Percentiles rank a stretch among this genome's conserved stretches.
These are phyloP conservation scores for Penicillium janthinellum DNA, from an alignment of 2,329 filamentous ascomycete genomes.

Conservation along the genomic window DNA sequence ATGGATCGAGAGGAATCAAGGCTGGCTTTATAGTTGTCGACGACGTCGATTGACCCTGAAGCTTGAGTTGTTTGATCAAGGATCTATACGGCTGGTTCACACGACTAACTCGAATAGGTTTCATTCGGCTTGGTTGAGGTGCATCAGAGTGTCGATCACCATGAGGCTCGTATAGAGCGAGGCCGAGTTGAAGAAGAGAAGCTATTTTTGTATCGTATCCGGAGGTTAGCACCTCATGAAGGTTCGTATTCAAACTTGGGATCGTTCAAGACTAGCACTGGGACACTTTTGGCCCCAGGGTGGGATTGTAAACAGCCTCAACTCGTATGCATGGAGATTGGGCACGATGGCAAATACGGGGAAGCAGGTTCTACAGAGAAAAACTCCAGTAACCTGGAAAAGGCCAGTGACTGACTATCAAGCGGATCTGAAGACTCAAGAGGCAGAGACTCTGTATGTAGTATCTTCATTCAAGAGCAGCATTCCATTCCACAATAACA, in stretches of 20 bases:
- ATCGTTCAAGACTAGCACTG: not conserved
- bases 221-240: not conserved
- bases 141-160: not conserved
- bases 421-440: no score
- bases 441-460: no score
- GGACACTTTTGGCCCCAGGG: constrained; percentile 7
- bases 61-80: not conserved
- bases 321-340: constrained; percentile 1
- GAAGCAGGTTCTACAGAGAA: not conserved
- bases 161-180: constrained; percentile 1
- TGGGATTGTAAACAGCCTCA: not conserved
- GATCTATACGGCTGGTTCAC: not conserved
- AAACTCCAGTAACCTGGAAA: not conserved
- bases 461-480: no score
- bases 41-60: not conserved
- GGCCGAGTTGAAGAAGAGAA: not conserved
- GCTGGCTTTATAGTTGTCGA: not conserved
- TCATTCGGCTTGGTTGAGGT: constrained; percentile 5
- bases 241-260: not conserved
- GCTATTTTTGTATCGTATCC: constrained; percentile 7
- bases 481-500: no score
- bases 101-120: constrained; percentile 1
- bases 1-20: not conserved
- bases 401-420: not conserved
- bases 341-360: not conserved